These are phyloP conservation scores for Pseudoturritis turrita DNA, from an alignment of 345 rosid genomes.

Conservation along the genomic window DNA sequence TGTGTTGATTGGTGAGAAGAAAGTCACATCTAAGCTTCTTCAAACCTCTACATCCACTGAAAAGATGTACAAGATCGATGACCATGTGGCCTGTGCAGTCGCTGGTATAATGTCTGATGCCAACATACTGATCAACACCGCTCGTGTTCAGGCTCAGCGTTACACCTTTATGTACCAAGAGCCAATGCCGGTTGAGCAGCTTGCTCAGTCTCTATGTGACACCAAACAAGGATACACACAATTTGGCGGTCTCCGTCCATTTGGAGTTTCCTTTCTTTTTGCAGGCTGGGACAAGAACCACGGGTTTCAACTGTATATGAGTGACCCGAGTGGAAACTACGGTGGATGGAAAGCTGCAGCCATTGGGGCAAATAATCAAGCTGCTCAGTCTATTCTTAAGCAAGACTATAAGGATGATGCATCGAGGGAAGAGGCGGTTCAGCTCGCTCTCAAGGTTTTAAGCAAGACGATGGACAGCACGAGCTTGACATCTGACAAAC, in stretches of 20 bases:
- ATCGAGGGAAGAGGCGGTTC: conserved; percentile 55
- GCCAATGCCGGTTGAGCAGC: conserved; percentile 89
- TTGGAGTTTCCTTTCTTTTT: conserved; percentile 81
- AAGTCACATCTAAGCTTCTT: conserved; percentile 88
- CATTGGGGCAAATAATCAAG: conserved; percentile 83
- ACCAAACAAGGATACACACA: conserved; percentile 95
- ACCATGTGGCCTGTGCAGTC: conserved; percentile 85
- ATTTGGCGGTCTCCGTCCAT: conserved; percentile 87
- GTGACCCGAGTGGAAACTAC: conserved; percentile 93
- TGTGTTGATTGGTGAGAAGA: conserved; percentile 86
- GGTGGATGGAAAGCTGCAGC: conserved; percentile 95
- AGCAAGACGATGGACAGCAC: conserved; percentile 94
- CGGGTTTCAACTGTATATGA: conserved; percentile 88
- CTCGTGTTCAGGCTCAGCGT: conserved; percentile 88
- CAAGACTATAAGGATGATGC: conserved; percentile 9
- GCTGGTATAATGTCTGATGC: conserved; percentile 98
- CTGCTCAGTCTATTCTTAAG: conserved; percentile 65
- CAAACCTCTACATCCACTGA: conserved; percentile 82
- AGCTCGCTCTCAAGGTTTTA: conserved; percentile 77
- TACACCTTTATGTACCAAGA: conserved; percentile 83
- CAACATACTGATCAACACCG: conserved; percentile 82
- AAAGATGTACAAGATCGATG: conserved; percentile 97
- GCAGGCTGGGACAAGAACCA: conserved; percentile 88
- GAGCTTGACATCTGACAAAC: conserved; percentile 78
- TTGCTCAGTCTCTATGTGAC: conserved; percentile 83